Evolutionary conservation across 306 rosid species (phyloP), one percentile per base, ranked within the genome.

Genomic region (Begonia loranthoides): DNA sequence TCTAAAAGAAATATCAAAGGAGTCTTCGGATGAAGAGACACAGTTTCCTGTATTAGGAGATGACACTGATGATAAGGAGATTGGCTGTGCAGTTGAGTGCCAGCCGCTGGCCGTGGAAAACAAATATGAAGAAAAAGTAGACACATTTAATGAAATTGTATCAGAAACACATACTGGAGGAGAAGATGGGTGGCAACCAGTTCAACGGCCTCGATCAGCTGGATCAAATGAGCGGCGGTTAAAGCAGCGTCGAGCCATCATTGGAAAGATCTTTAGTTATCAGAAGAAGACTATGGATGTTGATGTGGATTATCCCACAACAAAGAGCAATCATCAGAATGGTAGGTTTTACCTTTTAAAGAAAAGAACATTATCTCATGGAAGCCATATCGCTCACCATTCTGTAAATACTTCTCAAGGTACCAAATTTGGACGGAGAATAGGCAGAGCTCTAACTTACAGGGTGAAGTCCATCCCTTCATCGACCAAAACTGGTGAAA

Each of bases 151-250:
- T 12, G 79, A 76, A 46, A 57, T 63, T 43, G 62, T 66, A 75
- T 71, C 92, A n/a, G 94, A 82, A 68, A 70, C 56, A 49, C 83
- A 69, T 28, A 75, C 66, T 40, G 99, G 82, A 65, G 95, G 85
- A 51, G 95, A 85, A 28, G 92, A 80, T 39, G 95, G 94, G 58
- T 90, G 99, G 99, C 95, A 80, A 73, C 75, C 99, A 15, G 99
- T 86, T 72, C 99, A 90, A 78, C 72, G 95, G 57, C 95, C 95
- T 58, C 82, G 95, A 76, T 82, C 94, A 54, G 83, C 72, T 49
- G 82, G 87, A 47, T 80, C 84, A 64, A 66, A 72, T 70, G 83
- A 86, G 40, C 79, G 80, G 56, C 79, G 82, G 50, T 51, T 78
- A 54, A 90, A 74, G 79, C 99, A 90, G 72, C 74, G 94, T 57